phyloP scores from a whole-genome alignment of 1,284 basidiomycete species.

The Vanrija sp. region DNA sequence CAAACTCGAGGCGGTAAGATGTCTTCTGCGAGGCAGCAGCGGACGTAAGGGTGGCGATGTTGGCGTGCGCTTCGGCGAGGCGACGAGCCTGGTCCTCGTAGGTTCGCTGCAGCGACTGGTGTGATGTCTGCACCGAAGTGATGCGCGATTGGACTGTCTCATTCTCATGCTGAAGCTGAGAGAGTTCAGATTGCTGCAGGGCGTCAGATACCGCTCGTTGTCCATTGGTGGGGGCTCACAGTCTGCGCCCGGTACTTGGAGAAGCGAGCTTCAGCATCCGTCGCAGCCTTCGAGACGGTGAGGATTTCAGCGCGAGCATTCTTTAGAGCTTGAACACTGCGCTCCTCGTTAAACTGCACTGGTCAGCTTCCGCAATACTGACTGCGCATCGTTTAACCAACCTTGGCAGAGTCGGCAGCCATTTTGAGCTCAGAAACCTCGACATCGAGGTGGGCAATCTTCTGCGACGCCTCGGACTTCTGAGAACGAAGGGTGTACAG shows the following conservation, averaged over 20 bases:
- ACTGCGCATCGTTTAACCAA: background rate
- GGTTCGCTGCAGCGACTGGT: constrained; percentile 33
- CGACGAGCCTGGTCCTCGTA: constrained; percentile 41
- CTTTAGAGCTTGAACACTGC: constrained; percentile 33
- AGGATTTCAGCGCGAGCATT: constrained; percentile 38
- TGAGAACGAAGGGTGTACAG: constrained; percentile 37
- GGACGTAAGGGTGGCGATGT: constrained; percentile 42
- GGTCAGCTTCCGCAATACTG: constrained; percentile 1
- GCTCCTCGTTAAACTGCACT: constrained; percentile 40
- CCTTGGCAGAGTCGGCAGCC: constrained; percentile 49
- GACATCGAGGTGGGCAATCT: constrained; percentile 78
- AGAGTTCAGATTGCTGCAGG: constrained; percentile 37
- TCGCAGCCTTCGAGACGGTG: constrained; percentile 30
- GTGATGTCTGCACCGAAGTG: constrained; percentile 28
- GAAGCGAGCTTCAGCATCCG: constrained; percentile 41
- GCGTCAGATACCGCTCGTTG: background rate
- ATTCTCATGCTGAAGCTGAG: constrained; percentile 32
- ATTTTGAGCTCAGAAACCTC: constrained; percentile 82
- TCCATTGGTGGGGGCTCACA: constrained; percentile 17
- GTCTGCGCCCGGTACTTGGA: constrained; percentile 38
- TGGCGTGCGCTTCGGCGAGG: constrained; percentile 39
- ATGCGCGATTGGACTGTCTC: constrained; percentile 30
- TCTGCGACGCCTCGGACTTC: constrained; percentile 49
- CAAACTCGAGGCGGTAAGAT: constrained; percentile 31
- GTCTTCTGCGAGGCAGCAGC: constrained; percentile 42